Evolutionary conservation across 805 yeast genomes (phyloP).

Genomic region (Cyberlindnera nakhonratchasimensis): DNA sequence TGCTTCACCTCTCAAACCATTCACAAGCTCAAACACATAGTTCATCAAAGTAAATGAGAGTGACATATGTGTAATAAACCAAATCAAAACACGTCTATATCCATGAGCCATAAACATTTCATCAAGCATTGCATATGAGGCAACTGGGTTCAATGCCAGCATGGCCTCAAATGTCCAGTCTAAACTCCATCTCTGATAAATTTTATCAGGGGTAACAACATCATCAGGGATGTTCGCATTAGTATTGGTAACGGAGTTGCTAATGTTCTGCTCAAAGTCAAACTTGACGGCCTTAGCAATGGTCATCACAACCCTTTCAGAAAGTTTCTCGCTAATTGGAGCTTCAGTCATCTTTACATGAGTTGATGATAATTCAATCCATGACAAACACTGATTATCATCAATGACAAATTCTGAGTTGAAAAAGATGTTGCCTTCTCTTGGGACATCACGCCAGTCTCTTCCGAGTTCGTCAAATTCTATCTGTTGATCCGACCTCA

Average conservation of each 20-base stretch:
- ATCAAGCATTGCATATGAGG: conserved; percentile 57
- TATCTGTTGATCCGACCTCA: conserved; percentile 34
- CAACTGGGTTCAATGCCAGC: conserved; percentile 46
- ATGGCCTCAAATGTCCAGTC: conserved; percentile 49
- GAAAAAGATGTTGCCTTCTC: conserved; percentile 49
- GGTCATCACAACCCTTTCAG: conserved; percentile 43
- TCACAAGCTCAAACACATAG: conserved; percentile 58
- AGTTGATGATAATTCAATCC: conserved; percentile 25
- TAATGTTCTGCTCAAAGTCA: conserved; percentile 36
- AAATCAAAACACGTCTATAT: conserved; percentile 56
- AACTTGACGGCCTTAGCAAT: conserved; percentile 51
- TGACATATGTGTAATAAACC: conserved; percentile 64
- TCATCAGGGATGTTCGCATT: conserved; percentile 29
- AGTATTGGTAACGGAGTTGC: conserved; percentile 21
- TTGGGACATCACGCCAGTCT: conserved; percentile 72
- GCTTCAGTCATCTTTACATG: conserved; percentile 29
- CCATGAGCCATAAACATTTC: conserved; percentile 71
- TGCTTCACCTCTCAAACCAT: conserved; percentile 52
- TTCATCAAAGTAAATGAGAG: conserved; percentile 53
- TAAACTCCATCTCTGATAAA: conserved; percentile 45
- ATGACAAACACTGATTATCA: conserved; percentile 15
- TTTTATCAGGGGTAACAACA: conserved; percentile 44
- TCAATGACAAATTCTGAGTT: conserved; percentile 19
- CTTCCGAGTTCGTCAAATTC: conserved; percentile 58
- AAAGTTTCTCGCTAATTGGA: conserved; percentile 28